phyloP scores from a whole-genome alignment of 2,329 filamentous ascomycete genomes.

The Alternaria metachromatica region DNA sequence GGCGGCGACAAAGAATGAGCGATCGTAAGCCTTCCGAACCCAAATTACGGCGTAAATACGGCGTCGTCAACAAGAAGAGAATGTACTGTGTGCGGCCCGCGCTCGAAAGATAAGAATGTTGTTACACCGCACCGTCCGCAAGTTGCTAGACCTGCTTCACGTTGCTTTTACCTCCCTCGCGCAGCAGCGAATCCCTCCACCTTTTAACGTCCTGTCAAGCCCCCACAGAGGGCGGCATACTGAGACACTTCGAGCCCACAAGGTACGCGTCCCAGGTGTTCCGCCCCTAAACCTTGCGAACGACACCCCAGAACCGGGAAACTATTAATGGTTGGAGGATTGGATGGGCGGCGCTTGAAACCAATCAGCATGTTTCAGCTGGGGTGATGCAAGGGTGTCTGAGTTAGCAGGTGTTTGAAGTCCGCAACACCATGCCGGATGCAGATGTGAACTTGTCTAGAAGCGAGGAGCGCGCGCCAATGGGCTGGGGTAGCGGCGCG shows the following conservation, averaged over 20 bases:
- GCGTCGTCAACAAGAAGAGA: neutral
- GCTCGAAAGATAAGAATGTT: neutral
- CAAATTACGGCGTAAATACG: neutral
- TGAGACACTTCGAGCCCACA: constrained; percentile 1
- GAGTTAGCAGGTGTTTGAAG: constrained; percentile 2
- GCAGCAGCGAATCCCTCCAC: neutral
- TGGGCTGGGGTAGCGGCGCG: neutral
- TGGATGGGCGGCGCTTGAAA: neutral
- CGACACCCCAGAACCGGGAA: neutral
- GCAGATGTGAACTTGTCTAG: neutral
- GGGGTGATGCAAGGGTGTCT: neutral
- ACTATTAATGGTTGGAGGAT: constrained; percentile 1
- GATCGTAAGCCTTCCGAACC: neutral
- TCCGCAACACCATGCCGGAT: constrained; percentile 5
- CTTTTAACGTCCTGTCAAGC: neutral
- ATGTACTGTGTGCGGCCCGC: neutral
- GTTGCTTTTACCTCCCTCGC: neutral
- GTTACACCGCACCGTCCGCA: neutral
- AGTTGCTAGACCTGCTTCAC: neutral
- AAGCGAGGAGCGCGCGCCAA: neutral
- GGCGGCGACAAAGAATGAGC: neutral
- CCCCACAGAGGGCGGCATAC: neutral
- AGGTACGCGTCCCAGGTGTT: neutral
- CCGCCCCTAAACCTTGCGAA: neutral
- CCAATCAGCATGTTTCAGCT: constrained; percentile 12